phyloP scores from a whole-genome alignment of 257 asterid species.

The Cruciata laevipes region DNA sequence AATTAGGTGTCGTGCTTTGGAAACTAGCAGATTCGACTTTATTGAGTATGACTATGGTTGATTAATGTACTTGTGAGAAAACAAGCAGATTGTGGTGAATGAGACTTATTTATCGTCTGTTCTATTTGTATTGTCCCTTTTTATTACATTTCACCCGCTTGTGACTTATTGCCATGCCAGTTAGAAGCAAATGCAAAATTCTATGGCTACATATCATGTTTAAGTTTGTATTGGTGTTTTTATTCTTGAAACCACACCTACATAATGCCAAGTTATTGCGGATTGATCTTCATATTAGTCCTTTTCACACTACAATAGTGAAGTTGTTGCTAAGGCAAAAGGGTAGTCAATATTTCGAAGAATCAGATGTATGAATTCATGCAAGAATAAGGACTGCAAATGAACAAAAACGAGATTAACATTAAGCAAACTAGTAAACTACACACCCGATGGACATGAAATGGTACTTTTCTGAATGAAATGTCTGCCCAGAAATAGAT shows the following conservation, averaged over 20 bases:
- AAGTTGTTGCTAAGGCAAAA: not conserved
- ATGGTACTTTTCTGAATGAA: not conserved
- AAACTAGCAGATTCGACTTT: not conserved
- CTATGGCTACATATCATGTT: too few species aligned
- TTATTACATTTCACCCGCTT: not conserved
- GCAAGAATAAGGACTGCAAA: not conserved
- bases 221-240: not conserved
- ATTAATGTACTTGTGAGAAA: not conserved
- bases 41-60: not conserved
- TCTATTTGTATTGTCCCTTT: not conserved
- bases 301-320: not conserved
- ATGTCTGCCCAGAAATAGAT: not conserved
- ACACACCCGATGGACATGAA: not conserved
- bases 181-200: not conserved
- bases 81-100: not conserved
- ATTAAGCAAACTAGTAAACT: not conserved
- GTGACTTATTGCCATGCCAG: not conserved
- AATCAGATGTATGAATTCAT: not conserved
- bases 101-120: not conserved
- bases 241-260: not conserved
- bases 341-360: not conserved
- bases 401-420: not conserved
- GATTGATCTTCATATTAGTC: not conserved
- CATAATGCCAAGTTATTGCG: not conserved
- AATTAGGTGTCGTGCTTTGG: slow-evolving; percentile 19